Evolutionary conservation across 495 filamentous ascomycete species (phyloP), one percentile per base, ranked within the genome.

Genomic region (Trichoderma virens): DNA sequence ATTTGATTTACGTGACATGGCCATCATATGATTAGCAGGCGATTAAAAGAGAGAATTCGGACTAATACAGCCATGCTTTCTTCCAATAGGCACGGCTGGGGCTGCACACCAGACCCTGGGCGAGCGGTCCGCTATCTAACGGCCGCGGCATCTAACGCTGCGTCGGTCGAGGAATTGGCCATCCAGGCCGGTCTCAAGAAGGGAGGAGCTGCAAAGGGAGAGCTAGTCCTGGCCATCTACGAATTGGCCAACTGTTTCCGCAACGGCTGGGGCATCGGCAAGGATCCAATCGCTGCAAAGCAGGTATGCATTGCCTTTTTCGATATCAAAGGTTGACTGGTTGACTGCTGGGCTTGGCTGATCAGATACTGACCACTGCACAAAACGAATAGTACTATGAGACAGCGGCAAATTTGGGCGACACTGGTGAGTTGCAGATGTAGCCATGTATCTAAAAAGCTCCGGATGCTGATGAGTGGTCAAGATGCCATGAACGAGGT

Each of bases 201-300:
- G 74, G 94, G 94, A 51, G 94, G 95, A 62, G 85, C 89, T 35
- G 94, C 93, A 39, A 99, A 99, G 76, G 93, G 94, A 47, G 95
- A 99, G 77, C 85, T 99, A 61, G 89, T 97, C n/a, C 87, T 98
- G 34, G 94, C 94, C 16, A 97, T 99, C 63, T 98, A 92, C 73
- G 94, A 99, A 74, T 72, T 91, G 71, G 94, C 90, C 32, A 97
- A 98, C 76, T 96, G 90, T 72, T 98, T 96, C 79, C 89, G 95
- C 47, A 87, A 98, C 75, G 94, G 92, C 30, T 98, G 94, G 95
- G 94, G 94, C 60, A 88, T 97, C 43, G 80, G 83, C 65, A 93
- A 91, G 73, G 94, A 99, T 70, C 85, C 90, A 61, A 83, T 89
- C 65, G 94, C 95, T 56, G 95, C 94, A 34, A 89, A 84, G 71